phyloP scores from a whole-genome alignment of 2,329 filamentous ascomycete species.

The Cytospora schulzeri region DNA sequence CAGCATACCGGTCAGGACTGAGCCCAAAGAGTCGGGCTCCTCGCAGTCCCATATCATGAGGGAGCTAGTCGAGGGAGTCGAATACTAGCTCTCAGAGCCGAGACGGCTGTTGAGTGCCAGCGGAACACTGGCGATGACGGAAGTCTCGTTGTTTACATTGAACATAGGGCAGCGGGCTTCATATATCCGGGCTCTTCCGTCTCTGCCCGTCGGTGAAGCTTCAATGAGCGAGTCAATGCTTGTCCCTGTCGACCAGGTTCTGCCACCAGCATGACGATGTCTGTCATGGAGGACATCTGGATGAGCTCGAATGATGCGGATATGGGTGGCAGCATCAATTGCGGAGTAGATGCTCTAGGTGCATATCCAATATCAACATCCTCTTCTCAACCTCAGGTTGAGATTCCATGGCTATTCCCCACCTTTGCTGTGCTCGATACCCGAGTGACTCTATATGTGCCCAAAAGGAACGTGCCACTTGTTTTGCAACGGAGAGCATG shows the following conservation, averaged over 20 bases:
- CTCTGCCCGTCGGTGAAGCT: neutral
- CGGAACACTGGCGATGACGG: neutral
- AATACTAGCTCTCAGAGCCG: neutral
- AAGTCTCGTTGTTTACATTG: neutral
- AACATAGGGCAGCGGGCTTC: neutral
- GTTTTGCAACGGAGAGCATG: neutral
- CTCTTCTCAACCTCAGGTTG: neutral
- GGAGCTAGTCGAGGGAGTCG: neutral
- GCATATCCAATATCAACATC: too few species aligned
- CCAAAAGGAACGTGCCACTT: neutral
- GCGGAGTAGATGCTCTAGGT: too few species aligned
- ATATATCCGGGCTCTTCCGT: neutral
- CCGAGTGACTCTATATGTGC: neutral
- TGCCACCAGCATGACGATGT: neutral
- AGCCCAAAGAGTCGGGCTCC: neutral
- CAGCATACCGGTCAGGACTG: neutral
- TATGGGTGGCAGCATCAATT: too few species aligned
- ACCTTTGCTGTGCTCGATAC: neutral
- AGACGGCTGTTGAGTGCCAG: neutral
- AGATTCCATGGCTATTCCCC: neutral
- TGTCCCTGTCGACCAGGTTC: neutral
- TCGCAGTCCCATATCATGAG: neutral
- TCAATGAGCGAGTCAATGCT: neutral
- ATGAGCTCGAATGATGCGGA: neutral
- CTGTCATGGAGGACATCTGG: neutral